Percentiles rank a stretch among this genome's conserved stretches.
Evolutionary conservation across 208 protist species (phyloP).

Genomic region (Acanthamoeba rhysodes): DNA sequence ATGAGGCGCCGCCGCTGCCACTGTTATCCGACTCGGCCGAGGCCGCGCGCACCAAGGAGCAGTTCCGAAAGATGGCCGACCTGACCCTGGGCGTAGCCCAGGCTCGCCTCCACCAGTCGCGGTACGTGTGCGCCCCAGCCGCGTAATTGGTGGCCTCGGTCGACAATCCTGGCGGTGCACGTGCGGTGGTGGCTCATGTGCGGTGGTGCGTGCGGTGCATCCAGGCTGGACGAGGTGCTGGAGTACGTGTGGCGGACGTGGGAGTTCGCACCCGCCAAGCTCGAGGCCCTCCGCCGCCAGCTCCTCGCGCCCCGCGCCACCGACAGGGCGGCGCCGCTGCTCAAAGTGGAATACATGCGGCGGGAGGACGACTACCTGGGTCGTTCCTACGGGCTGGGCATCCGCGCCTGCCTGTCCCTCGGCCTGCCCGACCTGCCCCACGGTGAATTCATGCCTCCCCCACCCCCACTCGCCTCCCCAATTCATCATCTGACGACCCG

Average conservation of each 20-base stretch:
- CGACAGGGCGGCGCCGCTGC: background rate
- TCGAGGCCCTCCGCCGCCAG: background rate
- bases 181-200: no score
- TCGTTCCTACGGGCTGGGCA: background rate
- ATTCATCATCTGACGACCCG: no score
- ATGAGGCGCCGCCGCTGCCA: background rate
- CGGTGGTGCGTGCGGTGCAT: no score
- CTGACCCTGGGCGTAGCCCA: background rate
- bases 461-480: no score
- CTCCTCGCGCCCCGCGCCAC: background rate
- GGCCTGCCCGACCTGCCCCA: background rate
- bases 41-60: background rate
- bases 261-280: background rate
- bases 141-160: no score
- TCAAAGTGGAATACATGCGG: background rate
- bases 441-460: no score
- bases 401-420: background rate
- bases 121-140: no score
- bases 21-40: background rate
- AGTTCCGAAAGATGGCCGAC: background rate
- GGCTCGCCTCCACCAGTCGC: background rate
- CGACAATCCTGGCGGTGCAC: no score
- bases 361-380: conserved; percentile 7
- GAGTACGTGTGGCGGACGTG: background rate
- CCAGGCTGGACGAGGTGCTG: conserved; percentile 14